phyloP scores from a whole-genome alignment of 768 basidiomycete species.

The Auriscalpium orientale region DNA sequence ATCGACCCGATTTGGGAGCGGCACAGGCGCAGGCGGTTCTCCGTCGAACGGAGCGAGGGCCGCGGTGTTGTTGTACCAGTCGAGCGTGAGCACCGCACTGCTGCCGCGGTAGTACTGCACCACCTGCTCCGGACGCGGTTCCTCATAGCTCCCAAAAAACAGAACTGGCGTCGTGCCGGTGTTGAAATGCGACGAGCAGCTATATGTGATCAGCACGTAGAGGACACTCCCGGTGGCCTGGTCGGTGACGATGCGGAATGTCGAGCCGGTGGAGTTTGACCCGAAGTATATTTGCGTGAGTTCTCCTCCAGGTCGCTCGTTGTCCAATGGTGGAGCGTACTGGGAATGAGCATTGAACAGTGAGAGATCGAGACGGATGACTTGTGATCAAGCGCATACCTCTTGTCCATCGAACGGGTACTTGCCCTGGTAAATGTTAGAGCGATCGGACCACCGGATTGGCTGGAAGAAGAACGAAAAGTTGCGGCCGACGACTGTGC shows the following conservation, averaged over 20 bases:
- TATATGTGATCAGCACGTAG: slow-evolving; percentile 21
- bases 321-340: slow-evolving; percentile 29
- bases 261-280: slow-evolving; percentile 21
- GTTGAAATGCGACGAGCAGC: slow-evolving; percentile 20
- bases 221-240: slow-evolving; percentile 27
- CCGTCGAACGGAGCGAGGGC: no score
- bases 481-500: not conserved
- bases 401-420: not conserved
- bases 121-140: slow-evolving; percentile 18
- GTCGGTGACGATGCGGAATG: slow-evolving; percentile 28
- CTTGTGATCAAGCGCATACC: not conserved
- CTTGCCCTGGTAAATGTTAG: not conserved
- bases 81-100: slow-evolving; percentile 17
- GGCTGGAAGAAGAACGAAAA: not conserved
- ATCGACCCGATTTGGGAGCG: slow-evolving; percentile 26
- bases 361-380: not conserved
- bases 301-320: slow-evolving; percentile 28
- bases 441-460: no score
- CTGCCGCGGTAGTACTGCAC: slow-evolving; percentile 22
- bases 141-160: slow-evolving; percentile 6
- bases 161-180: slow-evolving; percentile 7
- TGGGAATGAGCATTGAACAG: slow-evolving; percentile 6
- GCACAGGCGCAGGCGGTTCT: no score
- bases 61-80: slow-evolving; percentile 22
- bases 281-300: slow-evolving; percentile 20